phyloP scores from a whole-genome alignment of 108 stramenopile genomes.

The Nitzschia inconspicua region DNA sequence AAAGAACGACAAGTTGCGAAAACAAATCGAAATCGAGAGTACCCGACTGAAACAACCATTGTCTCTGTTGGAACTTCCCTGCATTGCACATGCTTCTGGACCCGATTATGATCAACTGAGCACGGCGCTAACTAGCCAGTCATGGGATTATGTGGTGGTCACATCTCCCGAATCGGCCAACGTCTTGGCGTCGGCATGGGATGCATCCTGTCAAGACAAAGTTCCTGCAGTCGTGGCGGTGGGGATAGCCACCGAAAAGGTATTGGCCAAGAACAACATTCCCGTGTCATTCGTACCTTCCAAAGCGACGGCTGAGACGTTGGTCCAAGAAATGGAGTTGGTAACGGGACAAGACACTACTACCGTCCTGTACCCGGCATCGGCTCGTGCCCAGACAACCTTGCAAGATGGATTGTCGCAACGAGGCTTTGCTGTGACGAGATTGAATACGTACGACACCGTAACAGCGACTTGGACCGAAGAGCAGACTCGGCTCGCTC shows the following conservation, averaged over 20 bases:
- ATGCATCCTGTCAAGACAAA: slow-evolving; percentile 34
- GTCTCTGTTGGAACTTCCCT: slow-evolving; percentile 68
- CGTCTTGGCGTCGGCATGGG: slow-evolving; percentile 65
- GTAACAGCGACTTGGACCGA: slow-evolving; percentile 65
- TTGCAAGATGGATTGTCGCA: slow-evolving; percentile 57
- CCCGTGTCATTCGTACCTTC: slow-evolving; percentile 70
- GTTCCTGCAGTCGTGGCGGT: slow-evolving; percentile 67
- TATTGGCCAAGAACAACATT: slow-evolving; percentile 42
- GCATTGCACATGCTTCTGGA: slow-evolving; percentile 82
- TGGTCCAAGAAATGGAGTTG: slow-evolving; percentile 59
- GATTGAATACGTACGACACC: slow-evolving; percentile 86
- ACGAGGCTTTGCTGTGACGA: slow-evolving; percentile 57
- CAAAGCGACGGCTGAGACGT: slow-evolving; percentile 69
- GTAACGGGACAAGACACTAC: slow-evolving; percentile 28
- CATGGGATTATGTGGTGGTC: slow-evolving; percentile 73
- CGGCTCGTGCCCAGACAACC: slow-evolving; percentile 65
- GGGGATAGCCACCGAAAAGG: slow-evolving; percentile 72
- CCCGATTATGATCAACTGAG: slow-evolving; percentile 48
- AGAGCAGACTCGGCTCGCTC: slow-evolving; percentile 39
- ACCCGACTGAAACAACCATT: slow-evolving; percentile 11
- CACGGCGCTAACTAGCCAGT: slow-evolving; percentile 26
- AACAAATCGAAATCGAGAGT: slow-evolving; percentile 30
- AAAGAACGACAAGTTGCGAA: slow-evolving; percentile 68
- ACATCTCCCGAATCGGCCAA: slow-evolving; percentile 86
- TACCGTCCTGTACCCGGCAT: slow-evolving; percentile 73